phyloP scores from a whole-genome alignment of 768 basidiomycete genomes.

The Suillus cothurnatus region DNA sequence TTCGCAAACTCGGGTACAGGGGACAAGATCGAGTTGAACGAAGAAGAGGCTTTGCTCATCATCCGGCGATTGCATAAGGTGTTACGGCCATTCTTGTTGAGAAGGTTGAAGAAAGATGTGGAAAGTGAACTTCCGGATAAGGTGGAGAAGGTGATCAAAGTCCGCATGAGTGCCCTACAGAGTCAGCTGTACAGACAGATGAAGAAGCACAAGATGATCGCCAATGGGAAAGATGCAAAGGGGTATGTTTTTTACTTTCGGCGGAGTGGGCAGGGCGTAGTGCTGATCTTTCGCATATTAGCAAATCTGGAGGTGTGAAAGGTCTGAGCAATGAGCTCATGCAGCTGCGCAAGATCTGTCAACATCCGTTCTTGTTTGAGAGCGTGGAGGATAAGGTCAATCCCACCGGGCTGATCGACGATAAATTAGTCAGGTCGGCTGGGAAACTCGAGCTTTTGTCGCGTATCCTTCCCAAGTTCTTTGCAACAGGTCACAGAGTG shows the following conservation, averaged over 20 bases:
- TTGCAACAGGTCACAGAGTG: constrained; percentile 87
- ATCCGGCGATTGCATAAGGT: constrained; percentile 97
- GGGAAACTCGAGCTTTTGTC: constrained; percentile 94
- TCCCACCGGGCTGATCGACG: constrained; percentile 78
- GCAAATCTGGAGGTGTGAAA: constrained; percentile 78
- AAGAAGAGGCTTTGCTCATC: constrained; percentile 98
- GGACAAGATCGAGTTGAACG: constrained; percentile 98
- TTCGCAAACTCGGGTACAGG: constrained; percentile 98
- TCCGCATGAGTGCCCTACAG: constrained; percentile 92
- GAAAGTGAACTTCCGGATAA: constrained; percentile 96
- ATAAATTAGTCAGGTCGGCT: constrained; percentile 81
- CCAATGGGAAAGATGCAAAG: constrained; percentile 73
- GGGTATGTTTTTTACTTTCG: constrained; percentile 53
- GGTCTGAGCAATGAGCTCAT: constrained; percentile 94
- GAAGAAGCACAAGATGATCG: constrained; percentile 98
- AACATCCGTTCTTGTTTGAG: constrained; percentile 96
- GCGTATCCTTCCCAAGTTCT: constrained; percentile 93
- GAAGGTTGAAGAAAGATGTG: constrained; percentile 94
- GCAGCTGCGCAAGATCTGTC: constrained; percentile 97
- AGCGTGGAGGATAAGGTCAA: constrained; percentile 95
- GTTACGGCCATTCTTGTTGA: constrained; percentile 89
- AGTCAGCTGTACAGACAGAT: constrained; percentile 94
- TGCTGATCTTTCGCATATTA: constrained; percentile 29
- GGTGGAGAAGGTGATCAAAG: constrained; percentile 97
- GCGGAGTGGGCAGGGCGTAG: neutral